Percentiles rank a stretch among this genome's conserved stretches.
Conservation (phyloP, 148 eudicot genomes). For the Fagopyrum homotropicum region DNA sequence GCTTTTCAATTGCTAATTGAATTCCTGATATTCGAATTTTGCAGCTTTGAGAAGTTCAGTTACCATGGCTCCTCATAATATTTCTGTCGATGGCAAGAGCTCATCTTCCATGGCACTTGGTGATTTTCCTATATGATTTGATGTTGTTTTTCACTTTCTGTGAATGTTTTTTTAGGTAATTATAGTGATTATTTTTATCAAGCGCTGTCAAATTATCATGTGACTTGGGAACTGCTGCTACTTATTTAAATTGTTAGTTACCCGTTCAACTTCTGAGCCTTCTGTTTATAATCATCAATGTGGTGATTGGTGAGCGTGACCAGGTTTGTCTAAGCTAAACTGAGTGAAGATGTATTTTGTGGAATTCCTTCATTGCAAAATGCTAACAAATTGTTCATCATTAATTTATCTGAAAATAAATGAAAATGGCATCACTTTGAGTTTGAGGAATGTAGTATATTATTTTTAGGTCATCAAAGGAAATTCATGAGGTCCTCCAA, state of each 20-base stretch:
- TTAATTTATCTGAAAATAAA: not conserved
- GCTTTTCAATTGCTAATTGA: not conserved
- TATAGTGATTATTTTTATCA: not conserved
- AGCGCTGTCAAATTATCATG: not conserved
- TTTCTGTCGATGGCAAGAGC: constrained; percentile 39
- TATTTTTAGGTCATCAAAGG: not conserved
- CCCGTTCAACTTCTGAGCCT: not conserved
- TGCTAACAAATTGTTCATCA: not conserved
- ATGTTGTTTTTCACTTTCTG: not conserved
- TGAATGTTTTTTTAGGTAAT: not conserved
- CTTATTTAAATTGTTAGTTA: not conserved
- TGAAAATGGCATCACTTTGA: not conserved
- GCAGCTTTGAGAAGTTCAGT: not conserved
- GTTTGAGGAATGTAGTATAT: not conserved
- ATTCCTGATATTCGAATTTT: not conserved
- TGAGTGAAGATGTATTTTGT: not conserved
- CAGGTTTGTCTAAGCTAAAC: constrained; percentile 2
- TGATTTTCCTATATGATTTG: not conserved
- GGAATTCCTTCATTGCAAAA: not conserved
- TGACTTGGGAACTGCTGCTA: not conserved
- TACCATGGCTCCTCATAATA: constrained; percentile 43
- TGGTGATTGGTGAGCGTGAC: not conserved
- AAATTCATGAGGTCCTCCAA: not conserved
- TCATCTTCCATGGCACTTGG: constrained; percentile 34
- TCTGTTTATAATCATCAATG: not conserved